A percentile compares a stretch with the other conserved stretches of the same genome.
Conservation (phyloP, 495 filamentous ascomycete genomes). For the Hyaloscypha variabilis region DNA sequence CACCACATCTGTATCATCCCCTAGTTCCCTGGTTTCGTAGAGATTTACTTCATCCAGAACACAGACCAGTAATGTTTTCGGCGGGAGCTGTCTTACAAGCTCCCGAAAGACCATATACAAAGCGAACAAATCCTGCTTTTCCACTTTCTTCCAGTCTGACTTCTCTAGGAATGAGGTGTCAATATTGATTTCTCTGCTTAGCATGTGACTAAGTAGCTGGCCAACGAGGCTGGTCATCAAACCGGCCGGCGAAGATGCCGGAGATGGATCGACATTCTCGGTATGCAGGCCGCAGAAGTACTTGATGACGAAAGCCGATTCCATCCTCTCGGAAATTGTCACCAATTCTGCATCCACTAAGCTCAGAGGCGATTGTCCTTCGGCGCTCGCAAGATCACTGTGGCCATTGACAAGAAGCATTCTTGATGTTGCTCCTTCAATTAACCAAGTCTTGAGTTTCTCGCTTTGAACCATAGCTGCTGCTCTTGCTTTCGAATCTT, state of each 20-base stretch:
- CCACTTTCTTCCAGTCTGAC: neutral
- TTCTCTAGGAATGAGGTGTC: conserved; percentile 1
- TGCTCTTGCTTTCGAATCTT: neutral
- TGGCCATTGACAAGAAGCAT: conserved; percentile 5
- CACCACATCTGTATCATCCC: neutral
- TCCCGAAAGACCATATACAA: conserved; percentile 1
- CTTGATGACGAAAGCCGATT: neutral
- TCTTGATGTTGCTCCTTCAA: neutral
- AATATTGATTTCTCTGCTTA: neutral
- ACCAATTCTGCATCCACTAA: neutral
- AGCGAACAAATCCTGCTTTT: neutral
- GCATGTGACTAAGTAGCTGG: conserved; percentile 3
- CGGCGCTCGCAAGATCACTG: neutral
- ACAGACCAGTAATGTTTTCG: neutral
- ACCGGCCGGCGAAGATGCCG: neutral
- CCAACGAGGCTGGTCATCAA: conserved; percentile 1
- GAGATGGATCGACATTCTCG: neutral
- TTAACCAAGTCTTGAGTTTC: neutral
- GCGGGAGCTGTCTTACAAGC: neutral
- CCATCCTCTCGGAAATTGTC: neutral
- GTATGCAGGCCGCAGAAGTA: conserved; percentile 6
- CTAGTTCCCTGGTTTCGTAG: neutral
- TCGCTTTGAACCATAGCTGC: neutral
- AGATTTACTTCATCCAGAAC: neutral
- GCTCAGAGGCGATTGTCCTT: conserved; percentile 7